Percentiles rank a stretch among this genome's conserved stretches.
Conservation (phyloP, 306 rosid genomes). For the Chamaecrista fasciculata region DNA sequence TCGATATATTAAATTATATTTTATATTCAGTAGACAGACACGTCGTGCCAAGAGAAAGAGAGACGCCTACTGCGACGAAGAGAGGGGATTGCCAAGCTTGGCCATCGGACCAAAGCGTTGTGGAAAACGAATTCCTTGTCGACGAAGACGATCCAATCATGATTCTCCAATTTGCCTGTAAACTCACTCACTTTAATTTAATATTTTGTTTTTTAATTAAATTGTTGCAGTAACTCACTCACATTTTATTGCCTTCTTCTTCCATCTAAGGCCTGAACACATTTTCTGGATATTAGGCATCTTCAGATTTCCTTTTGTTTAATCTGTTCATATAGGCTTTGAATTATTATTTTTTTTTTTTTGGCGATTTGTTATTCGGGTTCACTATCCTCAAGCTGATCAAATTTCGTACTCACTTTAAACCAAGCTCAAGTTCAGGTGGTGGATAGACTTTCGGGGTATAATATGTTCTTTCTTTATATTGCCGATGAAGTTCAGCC, state of each 20-base stretch:
- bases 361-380: not conserved
- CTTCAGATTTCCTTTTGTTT: not conserved
- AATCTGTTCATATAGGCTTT: not conserved
- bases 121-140: not conserved
- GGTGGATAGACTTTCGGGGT: not conserved
- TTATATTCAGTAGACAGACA: not conserved
- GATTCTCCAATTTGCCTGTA: not conserved
- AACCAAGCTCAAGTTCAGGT: not conserved
- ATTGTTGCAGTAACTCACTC: not conserved
- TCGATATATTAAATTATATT: not conserved
- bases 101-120: not conserved
- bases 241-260: not conserved
- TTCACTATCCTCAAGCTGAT: not conserved
- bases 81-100: not conserved
- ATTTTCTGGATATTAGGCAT: not conserved
- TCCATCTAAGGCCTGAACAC: not conserved
- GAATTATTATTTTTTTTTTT: not conserved
- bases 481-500: not conserved
- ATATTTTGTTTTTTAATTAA: not conserved
- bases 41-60: not conserved
- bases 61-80: not conserved
- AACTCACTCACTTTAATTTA: not conserved
- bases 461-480: not conserved
- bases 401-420: slow-evolving; percentile 1
- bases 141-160: not conserved